Conservation (phyloP, 1,139 yeast species). For the Zygosaccharomyces sapae region DNA sequence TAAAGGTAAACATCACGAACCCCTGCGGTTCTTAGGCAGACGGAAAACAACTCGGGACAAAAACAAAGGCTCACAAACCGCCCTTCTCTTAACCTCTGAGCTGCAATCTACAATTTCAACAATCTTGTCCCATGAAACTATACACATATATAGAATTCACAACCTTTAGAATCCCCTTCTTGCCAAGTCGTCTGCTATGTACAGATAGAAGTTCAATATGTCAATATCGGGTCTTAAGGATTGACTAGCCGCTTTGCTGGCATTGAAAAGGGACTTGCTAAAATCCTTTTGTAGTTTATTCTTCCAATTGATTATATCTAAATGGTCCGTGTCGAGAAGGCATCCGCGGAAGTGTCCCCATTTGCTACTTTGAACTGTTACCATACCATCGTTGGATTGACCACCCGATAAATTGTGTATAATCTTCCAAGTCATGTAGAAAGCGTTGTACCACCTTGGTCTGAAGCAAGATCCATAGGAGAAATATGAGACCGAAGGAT, state of each 20-base stretch:
- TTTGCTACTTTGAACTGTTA: conserved; percentile 67
- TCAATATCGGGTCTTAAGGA: conserved; percentile 49
- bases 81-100: neutral
- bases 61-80: neutral
- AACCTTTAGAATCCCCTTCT: conserved; percentile 50
- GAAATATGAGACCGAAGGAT: conserved; percentile 63
- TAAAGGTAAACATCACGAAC: conserved; percentile 2
- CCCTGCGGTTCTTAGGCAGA: conserved; percentile 7
- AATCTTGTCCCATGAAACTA: neutral
- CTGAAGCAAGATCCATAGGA: conserved; percentile 75
- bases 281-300: conserved; percentile 46
- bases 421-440: conserved; percentile 59
- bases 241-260: conserved; percentile 11
- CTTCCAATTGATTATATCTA: conserved; percentile 82
- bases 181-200: conserved; percentile 67
- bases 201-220: conserved; percentile 70
- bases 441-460: conserved; percentile 62
- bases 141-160: neutral
- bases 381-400: conserved; percentile 79
- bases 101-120: neutral
- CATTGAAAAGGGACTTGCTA: conserved; percentile 19
- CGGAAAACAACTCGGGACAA: neutral
- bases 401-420: conserved; percentile 43
- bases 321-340: conserved; percentile 72
- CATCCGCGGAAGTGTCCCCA: conserved; percentile 88